Evolutionary conservation across 176 grass and related monocot species (phyloP).

Genomic region (Rhynchospora breviuscula): DNA sequence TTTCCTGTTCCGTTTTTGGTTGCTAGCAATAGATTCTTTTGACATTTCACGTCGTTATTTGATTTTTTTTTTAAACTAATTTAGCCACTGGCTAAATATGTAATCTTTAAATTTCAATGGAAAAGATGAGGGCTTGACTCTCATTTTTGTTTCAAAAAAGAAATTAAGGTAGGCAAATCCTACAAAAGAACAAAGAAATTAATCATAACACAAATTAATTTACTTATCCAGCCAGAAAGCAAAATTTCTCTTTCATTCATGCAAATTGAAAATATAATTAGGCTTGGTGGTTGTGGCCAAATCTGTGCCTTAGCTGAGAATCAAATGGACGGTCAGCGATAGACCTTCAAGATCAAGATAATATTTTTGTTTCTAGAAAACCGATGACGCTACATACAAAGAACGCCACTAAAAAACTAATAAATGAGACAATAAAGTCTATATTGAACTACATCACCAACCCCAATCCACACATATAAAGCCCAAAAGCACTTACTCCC

Average conservation of each 20-base stretch:
- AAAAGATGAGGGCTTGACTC: too few relatives aligned
- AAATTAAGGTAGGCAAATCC: background rate
- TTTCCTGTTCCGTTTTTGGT: too few relatives aligned
- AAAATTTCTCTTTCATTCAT: background rate
- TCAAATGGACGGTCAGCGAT: background rate
- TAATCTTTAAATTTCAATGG: too few relatives aligned
- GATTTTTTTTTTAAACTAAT: too few relatives aligned
- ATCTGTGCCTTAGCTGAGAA: background rate
- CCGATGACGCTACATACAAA: conserved; percentile 1
- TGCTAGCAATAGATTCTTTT: too few relatives aligned
- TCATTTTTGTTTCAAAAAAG: too few relatives aligned
- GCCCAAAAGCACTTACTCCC: background rate
- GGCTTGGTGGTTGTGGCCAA: background rate
- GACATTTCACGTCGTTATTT: too few relatives aligned
- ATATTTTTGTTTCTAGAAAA: conserved; percentile 17
- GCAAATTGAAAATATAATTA: background rate
- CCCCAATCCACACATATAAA: conserved; percentile 16
- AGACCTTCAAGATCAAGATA: background rate
- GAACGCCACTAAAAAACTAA: conserved; percentile 11
- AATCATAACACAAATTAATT: background rate
- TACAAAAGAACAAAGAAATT: background rate
- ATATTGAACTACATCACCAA: conserved; percentile 15
- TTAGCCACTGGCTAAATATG: too few relatives aligned
- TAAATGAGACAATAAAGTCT: background rate
- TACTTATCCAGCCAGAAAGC: background rate